Base-by-base conservation (phyloP, 2,329 filamentous ascomycete species). In the Nigrospora oryzae region DNA sequence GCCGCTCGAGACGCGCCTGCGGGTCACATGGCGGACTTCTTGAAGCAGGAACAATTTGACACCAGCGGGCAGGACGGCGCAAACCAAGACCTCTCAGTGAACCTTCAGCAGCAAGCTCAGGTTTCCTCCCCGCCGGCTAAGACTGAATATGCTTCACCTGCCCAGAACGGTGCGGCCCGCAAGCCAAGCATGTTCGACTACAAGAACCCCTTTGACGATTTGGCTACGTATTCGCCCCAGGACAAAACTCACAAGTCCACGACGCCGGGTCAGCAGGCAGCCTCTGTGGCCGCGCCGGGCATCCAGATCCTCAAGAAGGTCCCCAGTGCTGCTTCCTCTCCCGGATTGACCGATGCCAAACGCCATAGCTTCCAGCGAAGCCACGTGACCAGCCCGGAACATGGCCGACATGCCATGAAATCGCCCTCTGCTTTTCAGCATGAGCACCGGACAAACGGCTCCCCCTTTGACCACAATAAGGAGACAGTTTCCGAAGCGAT, bases 401-500 rank as follows among this genome's bases (percentile, higher is more conserved):
- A 68, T 47, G 42, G 47, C 17, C 53, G 57, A 38, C 56, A 56
- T 45, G 63, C 59, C 49, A 47, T 59, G 35, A 56, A 63, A 23
- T 56, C 59, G 33, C 55, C 60, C 28, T 49, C 58, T 30, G 55
- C 55, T 35, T 61, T 59, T 11, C 51, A 55, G 28, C 43, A 56
- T 5, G 53, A 56, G 30, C 52, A 46, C 14, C 46, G 44, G 15
- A 49, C 38, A 28, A 41, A 23, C 31, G 32, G 34, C 3, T 49
- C 51, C 5, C 48, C 50, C 13, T 46, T 45, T n/a, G 51, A 51
- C 44, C 57, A 64, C 38, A 61, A 65, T 43, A 79, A 71, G 52
- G 83, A 88, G 62, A 84, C 82, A 41, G 84, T 93, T 30, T 73
- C 84, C 16, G 79, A 87, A 45, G 82, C 84, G 23, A 71, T 89